A percentile compares a stretch with the other conserved stretches of the same genome.
Evolutionary conservation across 2,329 filamentous ascomycete genomes (phyloP).

Genomic region (Cyclaneusma minus): DNA sequence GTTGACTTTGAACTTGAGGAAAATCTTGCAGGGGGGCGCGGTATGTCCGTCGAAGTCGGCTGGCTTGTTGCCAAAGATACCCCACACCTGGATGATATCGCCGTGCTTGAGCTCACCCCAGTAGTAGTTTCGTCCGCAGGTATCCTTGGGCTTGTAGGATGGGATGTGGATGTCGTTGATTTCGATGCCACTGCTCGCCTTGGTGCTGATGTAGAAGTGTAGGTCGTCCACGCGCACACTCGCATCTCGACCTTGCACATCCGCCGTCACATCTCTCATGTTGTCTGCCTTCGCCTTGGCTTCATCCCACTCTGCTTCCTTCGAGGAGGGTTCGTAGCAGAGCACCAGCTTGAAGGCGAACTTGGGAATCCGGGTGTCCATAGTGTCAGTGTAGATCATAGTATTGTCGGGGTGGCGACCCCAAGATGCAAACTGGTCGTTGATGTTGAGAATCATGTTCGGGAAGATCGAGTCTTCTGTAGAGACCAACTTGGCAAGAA

Average conservation of each 20-base stretch:
- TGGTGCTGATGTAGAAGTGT: constrained; percentile 63
- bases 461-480: constrained; percentile 48
- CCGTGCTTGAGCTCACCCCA: constrained; percentile 63
- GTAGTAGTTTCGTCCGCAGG: constrained; percentile 34
- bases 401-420: constrained; percentile 59
- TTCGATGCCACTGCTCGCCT: constrained; percentile 58
- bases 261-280: too few species aligned
- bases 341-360: constrained; percentile 66
- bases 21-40: constrained; percentile 1
- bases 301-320: constrained; percentile 38
- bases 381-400: constrained; percentile 41
- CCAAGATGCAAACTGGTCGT: constrained; percentile 57
- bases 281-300: too few species aligned
- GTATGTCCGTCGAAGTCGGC: constrained; percentile 15
- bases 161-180: constrained; percentile 58
- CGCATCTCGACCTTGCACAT: too few species aligned
- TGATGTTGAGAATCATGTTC: constrained; percentile 48
- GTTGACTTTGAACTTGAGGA: neutral
- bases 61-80: constrained; percentile 23
- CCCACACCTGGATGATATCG: constrained; percentile 62
- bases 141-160: constrained; percentile 35
- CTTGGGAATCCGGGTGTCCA: constrained; percentile 64
- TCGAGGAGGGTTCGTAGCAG: constrained; percentile 45
- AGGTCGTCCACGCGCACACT: constrained; percentile 23
- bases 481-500: constrained; percentile 52